Percentiles rank a stretch among this genome's conserved stretches.
Evolutionary conservation across 768 basidiomycete species (phyloP).

Genomic region (Strobilomyces echinocephalus): DNA sequence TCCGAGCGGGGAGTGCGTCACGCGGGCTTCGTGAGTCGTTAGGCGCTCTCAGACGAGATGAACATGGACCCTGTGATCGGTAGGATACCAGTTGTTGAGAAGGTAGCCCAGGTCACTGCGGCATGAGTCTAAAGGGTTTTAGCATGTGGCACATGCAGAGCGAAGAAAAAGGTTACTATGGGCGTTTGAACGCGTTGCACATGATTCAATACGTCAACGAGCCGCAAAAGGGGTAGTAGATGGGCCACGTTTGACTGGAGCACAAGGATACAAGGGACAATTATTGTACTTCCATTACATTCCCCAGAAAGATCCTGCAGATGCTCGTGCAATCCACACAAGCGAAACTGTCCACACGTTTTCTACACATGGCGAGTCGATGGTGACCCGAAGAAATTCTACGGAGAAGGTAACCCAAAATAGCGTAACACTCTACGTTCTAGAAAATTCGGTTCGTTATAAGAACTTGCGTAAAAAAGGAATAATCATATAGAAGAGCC

Average conservation of each 20-base stretch:
- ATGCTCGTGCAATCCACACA: conserved; percentile 9
- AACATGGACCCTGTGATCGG: conserved; percentile 2
- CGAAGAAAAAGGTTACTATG: not conserved
- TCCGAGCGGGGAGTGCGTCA: not conserved
- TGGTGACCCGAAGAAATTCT: conserved; percentile 9
- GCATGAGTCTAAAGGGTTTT: not conserved
- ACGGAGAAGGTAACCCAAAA: conserved; percentile 10
- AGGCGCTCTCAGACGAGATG: conserved; percentile 6
- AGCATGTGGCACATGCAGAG: not conserved
- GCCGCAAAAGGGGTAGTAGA: not conserved
- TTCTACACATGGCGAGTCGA: conserved; percentile 4
- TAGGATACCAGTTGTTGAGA: not conserved
- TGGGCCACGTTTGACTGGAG: not conserved
- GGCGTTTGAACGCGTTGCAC: not conserved
- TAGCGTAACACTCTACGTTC: conserved; percentile 19
- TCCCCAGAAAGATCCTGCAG: conserved; percentile 6
- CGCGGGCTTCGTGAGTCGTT: not conserved
- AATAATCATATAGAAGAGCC: conserved; percentile 38
- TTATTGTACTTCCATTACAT: conserved; percentile 16
- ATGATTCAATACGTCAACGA: not conserved
- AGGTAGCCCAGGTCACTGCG: not conserved
- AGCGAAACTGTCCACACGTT: conserved; percentile 16
- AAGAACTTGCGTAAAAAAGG: conserved; percentile 31
- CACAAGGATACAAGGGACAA: not conserved
- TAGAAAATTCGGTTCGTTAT: conserved; percentile 20